A percentile compares a stretch with the other conserved stretches of the same genome.
Evolutionary conservation across 495 filamentous ascomycete genomes (phyloP).

Genomic region (Apodospora peruviana): DNA sequence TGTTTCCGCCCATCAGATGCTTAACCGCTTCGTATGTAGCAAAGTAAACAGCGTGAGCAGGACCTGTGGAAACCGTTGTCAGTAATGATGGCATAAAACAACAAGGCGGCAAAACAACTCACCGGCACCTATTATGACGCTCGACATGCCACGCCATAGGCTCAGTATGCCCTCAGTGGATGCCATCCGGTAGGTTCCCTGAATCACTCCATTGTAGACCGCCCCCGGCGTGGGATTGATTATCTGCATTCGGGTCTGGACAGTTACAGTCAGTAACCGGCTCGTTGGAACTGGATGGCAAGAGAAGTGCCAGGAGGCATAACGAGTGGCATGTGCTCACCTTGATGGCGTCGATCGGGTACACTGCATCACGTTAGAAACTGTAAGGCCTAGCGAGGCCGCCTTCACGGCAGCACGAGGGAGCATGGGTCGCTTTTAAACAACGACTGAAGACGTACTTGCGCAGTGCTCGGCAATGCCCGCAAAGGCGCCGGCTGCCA

Average conservation of each 20-base stretch:
- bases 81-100: slow-evolving; percentile 4
- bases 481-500: slow-evolving; percentile 92
- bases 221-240: slow-evolving; percentile 79
- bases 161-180: slow-evolving; percentile 82
- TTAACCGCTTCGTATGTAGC: slow-evolving; percentile 97
- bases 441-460: slow-evolving; percentile 47
- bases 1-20: slow-evolving; percentile 89
- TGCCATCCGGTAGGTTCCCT: slow-evolving; percentile 87
- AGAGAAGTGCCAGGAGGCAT: background rate
- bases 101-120: slow-evolving; percentile 23
- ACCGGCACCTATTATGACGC: slow-evolving; percentile 95
- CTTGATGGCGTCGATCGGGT: slow-evolving; percentile 96
- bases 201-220: slow-evolving; percentile 85
- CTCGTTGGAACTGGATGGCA: slow-evolving; percentile 4
- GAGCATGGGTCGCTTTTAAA: too few species aligned
- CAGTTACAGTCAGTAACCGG: slow-evolving; percentile 17
- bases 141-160: slow-evolving; percentile 94
- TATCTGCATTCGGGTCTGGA: slow-evolving; percentile 94
- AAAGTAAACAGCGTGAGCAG: slow-evolving; percentile 97
- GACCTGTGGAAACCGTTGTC: slow-evolving; percentile 53
- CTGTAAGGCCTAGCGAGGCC: background rate
- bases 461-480: slow-evolving; percentile 64
- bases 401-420: background rate
- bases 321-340: slow-evolving; percentile 44
- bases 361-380: slow-evolving; percentile 74